Evolutionary conservation across 805 yeast genomes (phyloP).

Genomic region (Lachancea sp.): DNA sequence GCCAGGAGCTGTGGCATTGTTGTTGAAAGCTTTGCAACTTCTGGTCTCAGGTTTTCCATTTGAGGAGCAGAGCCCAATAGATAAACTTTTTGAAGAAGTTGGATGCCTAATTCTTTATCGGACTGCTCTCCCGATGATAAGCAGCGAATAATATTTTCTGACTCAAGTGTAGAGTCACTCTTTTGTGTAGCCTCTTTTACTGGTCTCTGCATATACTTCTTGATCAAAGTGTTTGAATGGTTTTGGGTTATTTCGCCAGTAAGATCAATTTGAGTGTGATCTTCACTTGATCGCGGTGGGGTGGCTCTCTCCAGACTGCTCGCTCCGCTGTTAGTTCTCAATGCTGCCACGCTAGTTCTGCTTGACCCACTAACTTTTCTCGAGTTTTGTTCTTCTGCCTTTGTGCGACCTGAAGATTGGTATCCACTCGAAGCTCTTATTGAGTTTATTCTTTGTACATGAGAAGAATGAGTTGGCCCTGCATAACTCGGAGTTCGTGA

Average conservation of each 20-base stretch:
- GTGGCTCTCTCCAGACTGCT: slow-evolving; percentile 12
- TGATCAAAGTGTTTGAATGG: slow-evolving; percentile 21
- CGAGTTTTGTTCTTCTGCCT: slow-evolving; percentile 10
- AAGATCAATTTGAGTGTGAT: slow-evolving; percentile 20
- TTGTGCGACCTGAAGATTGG: slow-evolving; percentile 11
- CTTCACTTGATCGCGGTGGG: slow-evolving; percentile 1
- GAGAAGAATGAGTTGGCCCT: slow-evolving; percentile 24
- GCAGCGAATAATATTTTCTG: slow-evolving; percentile 7
- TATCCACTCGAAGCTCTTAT: slow-evolving; percentile 7
- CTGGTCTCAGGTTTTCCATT: slow-evolving; percentile 13
- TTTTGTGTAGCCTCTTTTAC: background rate
- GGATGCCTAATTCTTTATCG: slow-evolving; percentile 22
- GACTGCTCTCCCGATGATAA: slow-evolving; percentile 21
- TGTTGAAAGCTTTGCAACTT: slow-evolving; percentile 20
- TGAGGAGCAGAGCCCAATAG: slow-evolving; percentile 7
- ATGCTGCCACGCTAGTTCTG: slow-evolving; percentile 8
- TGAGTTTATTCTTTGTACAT: slow-evolving; percentile 4
- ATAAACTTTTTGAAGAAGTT: slow-evolving; percentile 7
- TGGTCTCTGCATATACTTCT: slow-evolving; percentile 22
- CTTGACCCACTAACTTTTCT: background rate
- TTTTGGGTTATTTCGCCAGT: slow-evolving; percentile 24
- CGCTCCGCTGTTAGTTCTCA: background rate
- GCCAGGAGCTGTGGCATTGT: slow-evolving; percentile 28
- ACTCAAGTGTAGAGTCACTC: background rate
- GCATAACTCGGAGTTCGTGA: slow-evolving; percentile 29